These are phyloP conservation scores for Cryptococcus wingfieldii DNA, from an alignment of 1,284 basidiomycete species.

Conservation along the genomic window DNA sequence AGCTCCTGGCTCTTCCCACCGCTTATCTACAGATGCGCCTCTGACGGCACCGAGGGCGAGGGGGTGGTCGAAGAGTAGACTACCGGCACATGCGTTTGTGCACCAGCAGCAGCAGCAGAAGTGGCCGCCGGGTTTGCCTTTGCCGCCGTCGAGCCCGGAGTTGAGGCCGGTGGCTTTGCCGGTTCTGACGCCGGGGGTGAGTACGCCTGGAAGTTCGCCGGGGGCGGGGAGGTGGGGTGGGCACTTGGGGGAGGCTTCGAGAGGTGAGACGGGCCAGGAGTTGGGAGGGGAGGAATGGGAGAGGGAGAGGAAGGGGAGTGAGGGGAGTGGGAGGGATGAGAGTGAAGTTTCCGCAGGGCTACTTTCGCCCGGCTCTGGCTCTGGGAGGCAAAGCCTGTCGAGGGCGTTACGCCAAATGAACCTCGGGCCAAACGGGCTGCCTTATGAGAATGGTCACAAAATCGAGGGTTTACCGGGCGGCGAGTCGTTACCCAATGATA, in stretches of 20 bases:
- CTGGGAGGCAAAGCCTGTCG: slow-evolving; percentile 9
- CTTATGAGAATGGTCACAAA: slow-evolving; percentile 6
- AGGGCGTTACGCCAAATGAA: not conserved
- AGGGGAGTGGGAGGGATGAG: not conserved
- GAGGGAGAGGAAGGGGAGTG: too few relatives aligned
- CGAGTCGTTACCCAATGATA: not conserved
- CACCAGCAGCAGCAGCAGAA: not conserved
- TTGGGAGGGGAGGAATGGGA: too few relatives aligned
- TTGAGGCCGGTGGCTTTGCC: slow-evolving; percentile 34
- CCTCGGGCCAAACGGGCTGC: not conserved
- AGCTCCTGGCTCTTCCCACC: not conserved
- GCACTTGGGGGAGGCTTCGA: too few relatives aligned
- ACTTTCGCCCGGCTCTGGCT: not conserved
- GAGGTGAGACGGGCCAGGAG: too few relatives aligned
- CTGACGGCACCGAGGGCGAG: not conserved
- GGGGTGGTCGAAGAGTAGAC: not conserved
- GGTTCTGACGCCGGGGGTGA: slow-evolving; percentile 20
- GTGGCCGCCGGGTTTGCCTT: slow-evolving; percentile 8
- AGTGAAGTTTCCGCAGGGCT: not conserved
- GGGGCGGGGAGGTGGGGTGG: too few relatives aligned
- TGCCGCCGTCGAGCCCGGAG: slow-evolving; percentile 28
- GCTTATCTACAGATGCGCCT: too few relatives aligned
- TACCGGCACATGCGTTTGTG: slow-evolving; percentile 21
- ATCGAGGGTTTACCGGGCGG: slow-evolving; percentile 4
- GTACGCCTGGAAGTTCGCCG: too few relatives aligned